These are phyloP conservation scores for Graphilbum sp. DNA, from an alignment of 2,329 filamentous ascomycete species.

Conservation along the genomic window DNA sequence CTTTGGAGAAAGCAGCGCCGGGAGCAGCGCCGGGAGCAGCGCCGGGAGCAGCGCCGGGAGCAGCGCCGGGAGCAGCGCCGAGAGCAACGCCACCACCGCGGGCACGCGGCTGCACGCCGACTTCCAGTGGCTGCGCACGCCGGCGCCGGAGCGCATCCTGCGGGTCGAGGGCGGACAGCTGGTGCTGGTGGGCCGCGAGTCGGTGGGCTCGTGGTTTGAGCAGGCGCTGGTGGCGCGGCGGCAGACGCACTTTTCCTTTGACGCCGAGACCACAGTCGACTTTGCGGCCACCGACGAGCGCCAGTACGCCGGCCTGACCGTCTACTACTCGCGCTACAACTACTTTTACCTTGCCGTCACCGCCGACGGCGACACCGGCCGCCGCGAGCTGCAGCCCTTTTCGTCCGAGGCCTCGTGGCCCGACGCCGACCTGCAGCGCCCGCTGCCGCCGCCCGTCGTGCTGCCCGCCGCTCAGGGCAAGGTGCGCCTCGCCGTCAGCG, in stretches of 20 bases:
- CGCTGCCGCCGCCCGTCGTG: constrained; percentile 24
- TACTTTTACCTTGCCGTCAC: constrained; percentile 48
- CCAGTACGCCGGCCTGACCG: constrained; percentile 42
- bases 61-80: too few species aligned
- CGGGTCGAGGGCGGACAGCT: constrained; percentile 19
- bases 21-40: too few species aligned
- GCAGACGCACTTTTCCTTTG: constrained; percentile 57
- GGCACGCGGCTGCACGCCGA: constrained; percentile 24
- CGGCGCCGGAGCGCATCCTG: constrained; percentile 37
- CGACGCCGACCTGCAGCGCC: constrained; percentile 27
- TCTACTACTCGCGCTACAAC: constrained; percentile 48
- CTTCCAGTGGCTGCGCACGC: constrained; percentile 41
- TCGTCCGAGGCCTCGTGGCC: constrained; percentile 41
- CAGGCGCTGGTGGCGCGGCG: constrained; percentile 37
- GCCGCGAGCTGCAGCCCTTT: constrained; percentile 40
- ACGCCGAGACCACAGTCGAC: constrained; percentile 78
- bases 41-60: too few species aligned
- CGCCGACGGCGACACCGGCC: constrained; percentile 27
- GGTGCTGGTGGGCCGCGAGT: constrained; percentile 32
- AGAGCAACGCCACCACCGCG: too few species aligned
- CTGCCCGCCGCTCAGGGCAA: constrained; percentile 40
- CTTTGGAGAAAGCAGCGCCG: too few species aligned
- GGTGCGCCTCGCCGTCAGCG: constrained; percentile 31
- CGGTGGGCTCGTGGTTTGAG: constrained; percentile 42
- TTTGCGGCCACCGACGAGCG: constrained; percentile 40